Evolutionary conservation across 2,329 filamentous ascomycete species (phyloP).

Genomic region (Neonectria neomacrospora): DNA sequence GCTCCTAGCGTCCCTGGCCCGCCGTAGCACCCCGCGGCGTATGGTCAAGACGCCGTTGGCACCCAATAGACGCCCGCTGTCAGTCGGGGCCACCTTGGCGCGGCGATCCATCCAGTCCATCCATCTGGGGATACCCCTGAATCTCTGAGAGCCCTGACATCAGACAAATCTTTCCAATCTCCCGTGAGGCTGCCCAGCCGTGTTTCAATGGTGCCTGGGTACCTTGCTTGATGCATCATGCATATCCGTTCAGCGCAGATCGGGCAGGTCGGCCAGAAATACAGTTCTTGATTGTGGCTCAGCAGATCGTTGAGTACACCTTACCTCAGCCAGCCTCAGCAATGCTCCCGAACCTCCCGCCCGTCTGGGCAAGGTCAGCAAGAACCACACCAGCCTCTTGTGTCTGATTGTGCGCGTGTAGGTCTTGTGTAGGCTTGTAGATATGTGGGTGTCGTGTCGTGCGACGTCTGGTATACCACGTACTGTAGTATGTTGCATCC

Average conservation of each 20-base stretch:
- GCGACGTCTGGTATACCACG: background rate
- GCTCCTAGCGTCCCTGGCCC: conserved; percentile 23
- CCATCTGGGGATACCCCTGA: conserved; percentile 16
- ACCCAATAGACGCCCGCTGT: conserved; percentile 1
- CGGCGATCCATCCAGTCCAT: background rate
- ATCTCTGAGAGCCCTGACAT: background rate
- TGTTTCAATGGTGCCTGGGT: conserved; percentile 20
- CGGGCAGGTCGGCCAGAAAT: background rate
- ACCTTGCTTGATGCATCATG: conserved; percentile 1
- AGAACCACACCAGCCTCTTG: background rate
- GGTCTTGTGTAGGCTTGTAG: background rate
- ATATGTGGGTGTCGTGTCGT: background rate
- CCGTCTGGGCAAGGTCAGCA: conserved; percentile 18
- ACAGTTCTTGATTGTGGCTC: background rate
- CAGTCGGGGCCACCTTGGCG: background rate
- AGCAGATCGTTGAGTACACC: too few species aligned
- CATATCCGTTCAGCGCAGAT: background rate
- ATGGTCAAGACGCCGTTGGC: background rate
- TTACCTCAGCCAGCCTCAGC: conserved; percentile 15
- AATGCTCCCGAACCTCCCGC: conserved; percentile 3
- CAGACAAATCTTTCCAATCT: conserved; percentile 14
- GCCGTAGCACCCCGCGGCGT: conserved; percentile 36
- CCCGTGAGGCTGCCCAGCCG: conserved; percentile 4
- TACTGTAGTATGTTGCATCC: too few species aligned
- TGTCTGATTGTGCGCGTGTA: background rate